These are phyloP conservation scores for Teunomyces aglyptinius DNA, from an alignment of 805 yeast species.

Conservation along the genomic window DNA sequence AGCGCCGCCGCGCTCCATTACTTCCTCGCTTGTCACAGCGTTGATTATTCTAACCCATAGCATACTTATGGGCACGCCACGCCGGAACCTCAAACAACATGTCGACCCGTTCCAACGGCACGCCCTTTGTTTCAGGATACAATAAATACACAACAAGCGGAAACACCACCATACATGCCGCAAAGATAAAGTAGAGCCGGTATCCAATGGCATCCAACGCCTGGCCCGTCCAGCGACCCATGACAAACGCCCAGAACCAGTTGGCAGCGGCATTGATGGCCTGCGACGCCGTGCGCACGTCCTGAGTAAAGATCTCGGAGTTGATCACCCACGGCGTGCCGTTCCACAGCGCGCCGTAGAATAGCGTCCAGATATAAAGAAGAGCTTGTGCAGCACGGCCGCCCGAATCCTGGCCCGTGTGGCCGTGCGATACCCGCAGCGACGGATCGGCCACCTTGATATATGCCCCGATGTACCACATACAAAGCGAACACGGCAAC, in stretches of 20 bases:
- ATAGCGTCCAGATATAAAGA: slow-evolving; percentile 46
- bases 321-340: slow-evolving; percentile 50
- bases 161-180: slow-evolving; percentile 25
- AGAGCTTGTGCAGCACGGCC: slow-evolving; percentile 45
- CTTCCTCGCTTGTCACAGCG: slow-evolving; percentile 13
- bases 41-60: slow-evolving; percentile 18
- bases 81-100: slow-evolving; percentile 33
- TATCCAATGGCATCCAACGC: slow-evolving; percentile 44
- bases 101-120: slow-evolving; percentile 35
- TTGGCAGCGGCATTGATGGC: slow-evolving; percentile 45
- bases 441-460: slow-evolving; percentile 37
- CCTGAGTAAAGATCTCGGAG: slow-evolving; percentile 46
- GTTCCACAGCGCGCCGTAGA: slow-evolving; percentile 44
- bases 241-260: slow-evolving; percentile 52
- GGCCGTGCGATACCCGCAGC: slow-evolving; percentile 19
- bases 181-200: slow-evolving; percentile 46
- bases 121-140: slow-evolving; percentile 39
- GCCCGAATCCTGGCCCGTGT: slow-evolving; percentile 26
- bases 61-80: slow-evolving; percentile 30
- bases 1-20: no score
- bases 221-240: slow-evolving; percentile 46
- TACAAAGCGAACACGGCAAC: slow-evolving; percentile 39
- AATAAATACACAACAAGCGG: slow-evolving; percentile 29
- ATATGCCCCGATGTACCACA: slow-evolving; percentile 51
- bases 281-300: slow-evolving; percentile 42